Conservation (phyloP, 208 protist genomes). For the Leptomonas pyrrhocoris region DNA sequence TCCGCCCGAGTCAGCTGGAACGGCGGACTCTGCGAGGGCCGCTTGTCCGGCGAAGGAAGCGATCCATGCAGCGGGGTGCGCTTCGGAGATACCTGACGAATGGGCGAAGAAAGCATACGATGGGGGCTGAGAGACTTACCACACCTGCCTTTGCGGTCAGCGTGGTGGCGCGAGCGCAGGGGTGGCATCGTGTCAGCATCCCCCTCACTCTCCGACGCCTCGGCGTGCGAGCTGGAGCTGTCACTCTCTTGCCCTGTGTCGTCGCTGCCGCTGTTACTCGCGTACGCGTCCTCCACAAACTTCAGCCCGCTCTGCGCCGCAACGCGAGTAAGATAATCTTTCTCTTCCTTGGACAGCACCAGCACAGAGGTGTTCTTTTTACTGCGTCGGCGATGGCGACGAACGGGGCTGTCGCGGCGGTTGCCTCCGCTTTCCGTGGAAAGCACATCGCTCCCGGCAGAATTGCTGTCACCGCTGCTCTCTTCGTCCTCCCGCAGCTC, state of each 20-base stretch:
- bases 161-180: too few relatives aligned
- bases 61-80: slow-evolving; percentile 17
- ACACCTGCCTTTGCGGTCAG: too few relatives aligned
- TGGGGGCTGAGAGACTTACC: neutral
- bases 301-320: slow-evolving; percentile 36
- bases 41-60: slow-evolving; percentile 2
- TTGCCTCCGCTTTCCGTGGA: neutral
- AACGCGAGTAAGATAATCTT: slow-evolving; percentile 15
- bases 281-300: slow-evolving; percentile 47
- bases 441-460: slow-evolving; percentile 7
- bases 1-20: neutral
- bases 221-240: neutral
- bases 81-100: neutral
- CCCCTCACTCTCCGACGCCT: neutral
- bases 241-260: neutral
- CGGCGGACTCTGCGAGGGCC: neutral
- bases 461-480: slow-evolving; percentile 7
- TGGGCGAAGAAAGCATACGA: neutral
- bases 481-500: slow-evolving; percentile 8
- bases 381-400: neutral
- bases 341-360: slow-evolving; percentile 30
- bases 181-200: neutral
- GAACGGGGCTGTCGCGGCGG: neutral
- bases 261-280: slow-evolving; percentile 23
- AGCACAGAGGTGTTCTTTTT: slow-evolving; percentile 11